phyloP scores from a whole-genome alignment of 2,329 filamentous ascomycete genomes.

The Corniculantispora saksenae region DNA sequence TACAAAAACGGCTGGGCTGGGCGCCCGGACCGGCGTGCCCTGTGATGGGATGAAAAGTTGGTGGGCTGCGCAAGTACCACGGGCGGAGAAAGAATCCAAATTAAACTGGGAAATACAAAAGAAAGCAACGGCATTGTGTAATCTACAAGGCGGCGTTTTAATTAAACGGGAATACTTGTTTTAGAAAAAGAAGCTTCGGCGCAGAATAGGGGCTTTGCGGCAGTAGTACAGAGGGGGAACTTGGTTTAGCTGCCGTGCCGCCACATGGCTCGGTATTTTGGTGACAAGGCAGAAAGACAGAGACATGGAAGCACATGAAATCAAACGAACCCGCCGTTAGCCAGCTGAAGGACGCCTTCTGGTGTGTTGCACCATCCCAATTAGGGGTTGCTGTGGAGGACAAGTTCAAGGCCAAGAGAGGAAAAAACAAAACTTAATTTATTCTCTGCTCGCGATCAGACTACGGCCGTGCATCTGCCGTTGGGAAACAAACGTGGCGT shows the following conservation, averaged over 20 bases:
- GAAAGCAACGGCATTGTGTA: background rate
- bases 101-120: background rate
- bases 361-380: background rate
- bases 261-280: background rate
- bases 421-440: background rate
- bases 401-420: too few relatives aligned
- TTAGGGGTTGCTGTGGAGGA: too few relatives aligned
- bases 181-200: background rate
- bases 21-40: too few relatives aligned
- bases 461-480: constrained; percentile 11
- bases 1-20: background rate
- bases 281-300: too few relatives aligned
- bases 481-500: constrained; percentile 1
- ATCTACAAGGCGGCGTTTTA: background rate
- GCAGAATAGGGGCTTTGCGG: background rate
- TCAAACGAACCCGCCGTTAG: too few relatives aligned
- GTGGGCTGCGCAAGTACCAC: background rate
- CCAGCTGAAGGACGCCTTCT: background rate
- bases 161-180: background rate
- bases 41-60: background rate
- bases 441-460: constrained; percentile 5
- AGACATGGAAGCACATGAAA: too few relatives aligned
- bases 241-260: background rate
- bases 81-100: background rate
- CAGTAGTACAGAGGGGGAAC: background rate